phyloP scores from a whole-genome alignment of 2,329 filamentous ascomycete genomes.

The Blumeriella jaapii region DNA sequence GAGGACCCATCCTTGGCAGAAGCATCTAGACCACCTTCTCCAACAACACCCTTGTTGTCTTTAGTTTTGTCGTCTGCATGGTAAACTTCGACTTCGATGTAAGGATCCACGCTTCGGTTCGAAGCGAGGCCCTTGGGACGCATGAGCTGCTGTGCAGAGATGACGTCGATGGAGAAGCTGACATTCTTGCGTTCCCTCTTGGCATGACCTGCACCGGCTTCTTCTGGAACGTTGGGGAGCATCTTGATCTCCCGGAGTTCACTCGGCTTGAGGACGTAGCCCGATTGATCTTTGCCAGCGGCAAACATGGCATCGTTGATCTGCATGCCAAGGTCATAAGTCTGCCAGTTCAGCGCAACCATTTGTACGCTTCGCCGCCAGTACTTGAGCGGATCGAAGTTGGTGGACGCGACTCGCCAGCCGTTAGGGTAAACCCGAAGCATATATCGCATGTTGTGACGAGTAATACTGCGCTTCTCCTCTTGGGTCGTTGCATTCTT shows the following conservation, averaged over 20 bases:
- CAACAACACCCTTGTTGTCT: conserved; percentile 62
- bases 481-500: conserved; percentile 66
- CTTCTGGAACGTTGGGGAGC: conserved; percentile 37
- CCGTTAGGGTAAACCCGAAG: conserved; percentile 91
- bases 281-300: conserved; percentile 71
- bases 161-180: conserved; percentile 73
- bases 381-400: conserved; percentile 87
- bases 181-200: conserved; percentile 75
- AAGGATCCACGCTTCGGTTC: conserved; percentile 75
- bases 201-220: conserved; percentile 40
- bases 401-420: conserved; percentile 73
- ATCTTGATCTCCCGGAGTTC: conserved; percentile 66
- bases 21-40: conserved; percentile 53
- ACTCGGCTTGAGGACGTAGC: conserved; percentile 87
- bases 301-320: conserved; percentile 98
- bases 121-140: conserved; percentile 62
- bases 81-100: conserved; percentile 90
- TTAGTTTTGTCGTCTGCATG: conserved; percentile 89
- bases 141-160: conserved; percentile 92
- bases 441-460: conserved; percentile 82
- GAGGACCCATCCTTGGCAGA: conserved; percentile 53
- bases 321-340: conserved; percentile 89
- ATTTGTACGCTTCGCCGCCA: conserved; percentile 97
- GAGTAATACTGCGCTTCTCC: conserved; percentile 66
- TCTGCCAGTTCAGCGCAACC: conserved; percentile 97